Conservation (phyloP, 106 monocot genomes). For the Allium cepa region DNA sequence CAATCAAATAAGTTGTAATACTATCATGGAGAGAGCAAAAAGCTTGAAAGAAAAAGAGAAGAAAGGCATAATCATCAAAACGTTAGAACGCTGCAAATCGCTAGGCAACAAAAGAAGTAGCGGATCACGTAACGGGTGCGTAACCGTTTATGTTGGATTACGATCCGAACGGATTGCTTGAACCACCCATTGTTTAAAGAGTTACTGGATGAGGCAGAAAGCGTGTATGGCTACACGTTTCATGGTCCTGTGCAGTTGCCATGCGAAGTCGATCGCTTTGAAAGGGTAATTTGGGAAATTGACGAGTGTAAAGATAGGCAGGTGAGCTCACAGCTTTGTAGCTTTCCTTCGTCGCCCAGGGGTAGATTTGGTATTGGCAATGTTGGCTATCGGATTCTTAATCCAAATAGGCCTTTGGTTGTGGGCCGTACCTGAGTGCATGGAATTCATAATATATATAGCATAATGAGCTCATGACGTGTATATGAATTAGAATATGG, state of each 20-base stretch:
- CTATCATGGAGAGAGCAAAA: not conserved
- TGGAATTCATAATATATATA: no score
- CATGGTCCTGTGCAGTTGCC: conserved; percentile 42
- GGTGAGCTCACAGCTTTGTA: conserved; percentile 9
- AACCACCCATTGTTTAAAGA: conserved; percentile 56
- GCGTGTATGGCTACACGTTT: conserved; percentile 34
- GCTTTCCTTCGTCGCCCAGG: conserved; percentile 1
- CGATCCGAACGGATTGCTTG: conserved; percentile 26
- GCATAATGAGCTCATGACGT: no score
- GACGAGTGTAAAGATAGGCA: conserved; percentile 7
- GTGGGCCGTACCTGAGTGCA: conserved; percentile 1
- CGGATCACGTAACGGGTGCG: conserved; percentile 21
- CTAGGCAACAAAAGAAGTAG: conserved; percentile 2
- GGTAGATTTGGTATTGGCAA: not conserved
- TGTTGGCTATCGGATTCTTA: conserved; percentile 1
- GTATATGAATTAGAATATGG: no score
- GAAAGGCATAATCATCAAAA: conserved; percentile 4
- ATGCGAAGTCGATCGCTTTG: conserved; percentile 33
- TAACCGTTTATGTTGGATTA: conserved; percentile 49
- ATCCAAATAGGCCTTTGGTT: conserved; percentile 1
- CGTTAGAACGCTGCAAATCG: conserved; percentile 4
- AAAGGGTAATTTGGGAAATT: conserved; percentile 39
- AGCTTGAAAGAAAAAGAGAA: conserved; percentile 3
- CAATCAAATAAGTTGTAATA: no score
- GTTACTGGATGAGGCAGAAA: conserved; percentile 56